Evolutionary conservation across 2,329 filamentous ascomycete genomes (phyloP).

Genomic region (Fusarium xyrophilum): DNA sequence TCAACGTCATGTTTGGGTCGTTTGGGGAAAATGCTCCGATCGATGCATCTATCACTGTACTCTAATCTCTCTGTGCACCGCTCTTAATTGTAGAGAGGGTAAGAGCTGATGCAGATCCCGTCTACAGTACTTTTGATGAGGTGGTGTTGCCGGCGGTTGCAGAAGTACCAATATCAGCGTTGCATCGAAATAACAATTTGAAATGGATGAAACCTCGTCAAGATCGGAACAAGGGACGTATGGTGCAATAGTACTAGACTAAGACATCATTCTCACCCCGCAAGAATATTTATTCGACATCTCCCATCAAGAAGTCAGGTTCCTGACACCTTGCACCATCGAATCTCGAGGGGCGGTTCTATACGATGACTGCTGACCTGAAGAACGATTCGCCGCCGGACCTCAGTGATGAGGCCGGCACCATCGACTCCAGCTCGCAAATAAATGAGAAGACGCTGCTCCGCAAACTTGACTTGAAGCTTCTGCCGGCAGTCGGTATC

Average conservation of each 20-base stretch:
- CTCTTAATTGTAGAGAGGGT: neutral
- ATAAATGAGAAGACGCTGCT: conserved; percentile 65
- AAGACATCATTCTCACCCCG: neutral
- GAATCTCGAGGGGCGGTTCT: accelerated
- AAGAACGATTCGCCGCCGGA: conserved; percentile 21
- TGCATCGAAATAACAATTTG: neutral
- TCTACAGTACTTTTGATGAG: neutral
- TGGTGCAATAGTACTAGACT: conserved; percentile 14
- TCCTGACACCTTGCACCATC: accelerated
- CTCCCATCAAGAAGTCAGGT: accelerated
- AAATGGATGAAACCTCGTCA: conserved; percentile 3
- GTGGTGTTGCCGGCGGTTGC: accelerated
- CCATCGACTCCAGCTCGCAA: neutral
- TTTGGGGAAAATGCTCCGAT: neutral
- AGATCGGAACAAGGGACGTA: conserved; percentile 7
- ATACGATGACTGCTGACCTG: neutral
- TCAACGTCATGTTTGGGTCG: neutral
- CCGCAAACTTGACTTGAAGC: conserved; percentile 60
- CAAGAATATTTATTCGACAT: neutral
- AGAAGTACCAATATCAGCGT: neutral
- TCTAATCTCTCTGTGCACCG: neutral
- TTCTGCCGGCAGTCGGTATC: conserved; percentile 62
- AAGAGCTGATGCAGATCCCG: neutral
- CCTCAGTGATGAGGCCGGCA: conserved; percentile 30
- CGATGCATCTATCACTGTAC: neutral